phyloP scores from a whole-genome alignment of 2,329 filamentous ascomycete species.

The Botrytis medusae region DNA sequence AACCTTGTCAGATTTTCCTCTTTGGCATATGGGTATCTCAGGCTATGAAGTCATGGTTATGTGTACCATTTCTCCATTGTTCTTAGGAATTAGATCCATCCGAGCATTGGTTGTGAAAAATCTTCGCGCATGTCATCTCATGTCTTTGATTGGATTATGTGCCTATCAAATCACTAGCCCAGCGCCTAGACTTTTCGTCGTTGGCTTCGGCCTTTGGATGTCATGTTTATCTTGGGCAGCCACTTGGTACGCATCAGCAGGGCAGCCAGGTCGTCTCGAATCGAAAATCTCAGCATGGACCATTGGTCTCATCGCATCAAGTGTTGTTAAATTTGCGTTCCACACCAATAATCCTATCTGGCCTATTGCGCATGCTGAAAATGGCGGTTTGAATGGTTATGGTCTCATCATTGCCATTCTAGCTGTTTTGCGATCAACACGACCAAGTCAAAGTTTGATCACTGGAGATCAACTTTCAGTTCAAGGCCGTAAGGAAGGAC shows the following conservation, averaged over 20 bases:
- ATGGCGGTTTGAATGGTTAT: constrained; percentile 88
- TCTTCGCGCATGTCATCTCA: constrained; percentile 68
- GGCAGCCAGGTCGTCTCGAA: constrained; percentile 74
- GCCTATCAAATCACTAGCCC: constrained; percentile 77
- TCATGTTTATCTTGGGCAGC: constrained; percentile 82
- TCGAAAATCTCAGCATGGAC: constrained; percentile 77
- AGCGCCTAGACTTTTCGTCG: constrained; percentile 72
- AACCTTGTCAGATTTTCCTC: constrained; percentile 70
- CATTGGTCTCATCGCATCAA: constrained; percentile 80
- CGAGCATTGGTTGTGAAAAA: constrained; percentile 68
- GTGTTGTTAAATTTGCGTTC: constrained; percentile 87
- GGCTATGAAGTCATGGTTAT: constrained; percentile 91
- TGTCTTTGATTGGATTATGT: constrained; percentile 75
- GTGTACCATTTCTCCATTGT: constrained; percentile 75
- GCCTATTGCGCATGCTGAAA: constrained; percentile 86
- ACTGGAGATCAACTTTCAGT: constrained; percentile 43
- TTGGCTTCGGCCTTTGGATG: constrained; percentile 78
- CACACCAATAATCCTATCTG: constrained; percentile 95
- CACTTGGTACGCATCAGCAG: constrained; percentile 75
- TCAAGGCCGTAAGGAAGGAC: constrained; percentile 61
- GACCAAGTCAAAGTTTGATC: constrained; percentile 53
- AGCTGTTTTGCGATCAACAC: constrained; percentile 73
- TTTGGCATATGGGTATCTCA: constrained; percentile 99
- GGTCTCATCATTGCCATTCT: constrained; percentile 75
- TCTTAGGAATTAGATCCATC: constrained; percentile 70